Evolutionary conservation across 1,284 basidiomycete species (phyloP).

Genomic region (Ceratobasidium sp.): DNA sequence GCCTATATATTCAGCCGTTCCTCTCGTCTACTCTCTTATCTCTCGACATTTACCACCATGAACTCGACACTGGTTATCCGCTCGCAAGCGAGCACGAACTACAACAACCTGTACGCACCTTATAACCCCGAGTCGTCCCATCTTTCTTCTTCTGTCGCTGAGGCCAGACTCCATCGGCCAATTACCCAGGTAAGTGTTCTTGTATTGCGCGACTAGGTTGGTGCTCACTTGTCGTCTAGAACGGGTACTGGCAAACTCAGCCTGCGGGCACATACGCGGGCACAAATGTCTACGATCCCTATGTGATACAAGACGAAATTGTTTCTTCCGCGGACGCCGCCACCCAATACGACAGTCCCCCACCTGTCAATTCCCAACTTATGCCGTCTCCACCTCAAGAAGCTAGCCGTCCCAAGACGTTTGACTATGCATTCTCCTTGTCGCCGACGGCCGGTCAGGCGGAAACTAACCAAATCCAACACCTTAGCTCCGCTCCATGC

Average conservation of each 20-base stretch:
- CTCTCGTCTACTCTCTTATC: no score
- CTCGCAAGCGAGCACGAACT: no score
- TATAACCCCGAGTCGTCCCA: neutral
- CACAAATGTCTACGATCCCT: constrained; percentile 8
- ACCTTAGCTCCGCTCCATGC: neutral
- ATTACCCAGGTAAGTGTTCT: neutral
- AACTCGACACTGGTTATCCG: no score
- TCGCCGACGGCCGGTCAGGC: neutral
- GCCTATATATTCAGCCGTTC: no score
- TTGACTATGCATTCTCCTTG: neutral
- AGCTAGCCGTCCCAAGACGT: neutral
- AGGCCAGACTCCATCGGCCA: constrained; percentile 2
- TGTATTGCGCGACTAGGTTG: neutral
- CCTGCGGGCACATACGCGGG: constrained; percentile 5
- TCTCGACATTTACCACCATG: no score
- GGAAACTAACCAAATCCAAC: neutral
- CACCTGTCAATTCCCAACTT: neutral
- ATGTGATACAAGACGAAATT: neutral
- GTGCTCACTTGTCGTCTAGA: constrained; percentile 2
- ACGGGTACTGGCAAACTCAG: neutral
- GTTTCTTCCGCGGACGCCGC: neutral
- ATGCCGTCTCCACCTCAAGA: neutral
- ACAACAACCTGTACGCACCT: no score
- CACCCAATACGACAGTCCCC: neutral
- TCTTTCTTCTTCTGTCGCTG: neutral